Percentiles rank a stretch among this genome's conserved stretches.
phyloP scores from a whole-genome alignment of 371 early-diverging fungal genomes.

The Mortierella sp. region DNA sequence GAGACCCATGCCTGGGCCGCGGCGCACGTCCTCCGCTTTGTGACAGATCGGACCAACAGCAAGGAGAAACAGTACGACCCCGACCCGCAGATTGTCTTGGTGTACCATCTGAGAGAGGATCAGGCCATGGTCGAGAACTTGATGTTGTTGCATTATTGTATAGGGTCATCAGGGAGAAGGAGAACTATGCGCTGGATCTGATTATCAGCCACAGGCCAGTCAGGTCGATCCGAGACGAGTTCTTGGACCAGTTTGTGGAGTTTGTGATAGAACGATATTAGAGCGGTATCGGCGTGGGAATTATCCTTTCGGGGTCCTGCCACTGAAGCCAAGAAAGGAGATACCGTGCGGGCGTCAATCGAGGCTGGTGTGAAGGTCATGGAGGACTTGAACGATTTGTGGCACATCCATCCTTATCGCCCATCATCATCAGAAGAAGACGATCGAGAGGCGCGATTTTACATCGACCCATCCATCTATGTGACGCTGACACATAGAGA shows the following conservation, averaged over 20 bases:
- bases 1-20: background rate
- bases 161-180: no score
- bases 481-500: background rate
- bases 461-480: background rate
- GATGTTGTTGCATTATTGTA: no score
- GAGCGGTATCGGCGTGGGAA: background rate
- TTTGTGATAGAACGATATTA: background rate
- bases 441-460: background rate
- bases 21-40: background rate
- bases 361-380: background rate
- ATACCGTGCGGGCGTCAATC: no score
- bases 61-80: no score
- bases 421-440: background rate
- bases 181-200: no score
- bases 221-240: background rate
- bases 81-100: no score
- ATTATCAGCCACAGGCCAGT: no score
- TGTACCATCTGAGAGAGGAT: no score
- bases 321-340: no score
- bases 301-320: no score
- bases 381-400: background rate
- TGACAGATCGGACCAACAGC: no score
- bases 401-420: background rate
- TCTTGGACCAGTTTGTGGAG: background rate
- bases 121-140: no score